Conservation (phyloP, 108 stramenopile genomes). For the Poteriospumella lacustris region DNA sequence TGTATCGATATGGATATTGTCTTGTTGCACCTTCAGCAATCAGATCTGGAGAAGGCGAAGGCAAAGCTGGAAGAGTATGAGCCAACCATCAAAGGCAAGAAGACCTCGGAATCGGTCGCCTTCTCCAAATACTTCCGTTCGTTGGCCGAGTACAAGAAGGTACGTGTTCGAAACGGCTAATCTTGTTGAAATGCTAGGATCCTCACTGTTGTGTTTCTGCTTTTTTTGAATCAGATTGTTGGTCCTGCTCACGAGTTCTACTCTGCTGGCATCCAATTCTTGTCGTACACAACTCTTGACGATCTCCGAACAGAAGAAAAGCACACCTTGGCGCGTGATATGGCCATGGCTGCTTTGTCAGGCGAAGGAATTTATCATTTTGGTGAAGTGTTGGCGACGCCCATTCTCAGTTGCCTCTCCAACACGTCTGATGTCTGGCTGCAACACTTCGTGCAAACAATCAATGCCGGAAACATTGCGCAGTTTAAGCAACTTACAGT, state of each 20-base stretch:
- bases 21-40: conserved; percentile 34
- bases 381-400: conserved; percentile 84
- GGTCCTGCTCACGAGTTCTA: conserved; percentile 92
- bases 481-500: conserved; percentile 62
- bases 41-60: conserved; percentile 53
- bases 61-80: conserved; percentile 46
- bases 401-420: conserved; percentile 64
- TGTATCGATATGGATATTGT: conserved; percentile 22
- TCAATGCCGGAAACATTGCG: conserved; percentile 76
- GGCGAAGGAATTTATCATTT: conserved; percentile 95
- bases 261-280: conserved; percentile 72
- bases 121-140: conserved; percentile 80
- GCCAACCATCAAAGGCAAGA: conserved; percentile 54
- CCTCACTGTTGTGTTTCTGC: background rate
- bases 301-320: conserved; percentile 33
- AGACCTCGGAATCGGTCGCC: conserved; percentile 61
- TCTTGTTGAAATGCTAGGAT: too few species aligned
- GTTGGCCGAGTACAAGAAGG: conserved; percentile 78
- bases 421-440: conserved; percentile 72
- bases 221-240: conserved; percentile 41
- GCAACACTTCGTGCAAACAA: conserved; percentile 70
- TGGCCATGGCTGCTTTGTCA: conserved; percentile 86
- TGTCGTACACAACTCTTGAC: conserved; percentile 33
- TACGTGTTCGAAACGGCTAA: too few species aligned
- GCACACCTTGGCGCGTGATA: conserved; percentile 71